A percentile compares a stretch with the other conserved stretches of the same genome.
Conservation (phyloP, 2,329 filamentous ascomycete species). For the Leptographium radiaticola region DNA sequence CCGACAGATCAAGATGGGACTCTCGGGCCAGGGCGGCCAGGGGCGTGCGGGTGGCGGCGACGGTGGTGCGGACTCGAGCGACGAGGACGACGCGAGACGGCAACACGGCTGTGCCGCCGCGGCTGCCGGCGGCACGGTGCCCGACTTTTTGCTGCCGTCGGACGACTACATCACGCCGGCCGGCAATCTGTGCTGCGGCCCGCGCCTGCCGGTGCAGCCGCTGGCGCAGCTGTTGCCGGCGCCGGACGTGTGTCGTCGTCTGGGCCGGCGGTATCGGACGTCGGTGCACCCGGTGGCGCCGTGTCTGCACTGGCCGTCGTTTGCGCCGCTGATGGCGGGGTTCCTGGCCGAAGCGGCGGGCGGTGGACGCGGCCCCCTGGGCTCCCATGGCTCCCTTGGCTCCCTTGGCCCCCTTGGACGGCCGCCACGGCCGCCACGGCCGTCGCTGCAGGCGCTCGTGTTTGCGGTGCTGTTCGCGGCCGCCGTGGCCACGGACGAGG, state of each 20-base stretch:
- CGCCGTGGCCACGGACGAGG: conserved; percentile 50
- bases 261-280: conserved; percentile 54
- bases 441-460: conserved; percentile 53
- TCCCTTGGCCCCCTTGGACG: too few species aligned
- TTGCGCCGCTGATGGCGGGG: conserved; percentile 47
- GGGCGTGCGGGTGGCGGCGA: not conserved
- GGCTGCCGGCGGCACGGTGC: conserved; percentile 17
- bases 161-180: conserved; percentile 54
- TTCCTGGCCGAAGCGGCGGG: conserved; percentile 42
- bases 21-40: not conserved
- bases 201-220: conserved; percentile 31
- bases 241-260: conserved; percentile 40
- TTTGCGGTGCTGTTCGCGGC: conserved; percentile 60
- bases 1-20: conserved; percentile 6
- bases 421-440: conserved; percentile 27
- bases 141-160: conserved; percentile 49
- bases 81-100: not conserved
- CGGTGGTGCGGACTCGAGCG: not conserved
- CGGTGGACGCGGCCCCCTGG: too few species aligned
- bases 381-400: too few species aligned
- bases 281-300: conserved; percentile 56
- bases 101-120: not conserved
- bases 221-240: conserved; percentile 50
- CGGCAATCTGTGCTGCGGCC: conserved; percentile 53
- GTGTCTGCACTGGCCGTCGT: conserved; percentile 54